Conservation (phyloP, 1,139 yeast genomes). For the Scheffersomyces lignicola region DNA sequence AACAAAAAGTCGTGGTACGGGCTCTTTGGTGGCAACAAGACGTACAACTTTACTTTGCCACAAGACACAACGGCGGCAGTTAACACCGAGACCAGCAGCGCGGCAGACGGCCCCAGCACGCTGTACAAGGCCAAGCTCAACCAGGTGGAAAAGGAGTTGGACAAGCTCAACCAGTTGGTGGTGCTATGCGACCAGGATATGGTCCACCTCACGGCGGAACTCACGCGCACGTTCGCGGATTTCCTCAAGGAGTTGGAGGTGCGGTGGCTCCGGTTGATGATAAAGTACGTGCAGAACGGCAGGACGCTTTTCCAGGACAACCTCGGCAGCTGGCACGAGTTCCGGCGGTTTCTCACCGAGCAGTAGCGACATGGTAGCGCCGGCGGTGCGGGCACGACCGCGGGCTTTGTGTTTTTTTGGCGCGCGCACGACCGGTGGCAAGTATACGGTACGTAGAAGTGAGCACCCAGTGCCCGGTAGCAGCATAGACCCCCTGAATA, state of each 20-base stretch:
- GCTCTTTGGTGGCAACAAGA: slow-evolving; percentile 42
- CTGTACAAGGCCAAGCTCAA: slow-evolving; percentile 27
- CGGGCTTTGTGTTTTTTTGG: too few species aligned
- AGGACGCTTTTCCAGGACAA: slow-evolving; percentile 39
- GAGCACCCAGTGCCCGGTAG: too few species aligned
- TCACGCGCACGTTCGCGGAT: slow-evolving; percentile 30
- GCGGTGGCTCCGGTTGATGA: slow-evolving; percentile 42
- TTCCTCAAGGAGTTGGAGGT: slow-evolving; percentile 36
- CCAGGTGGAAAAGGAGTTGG: slow-evolving; percentile 42
- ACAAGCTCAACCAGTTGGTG: slow-evolving; percentile 43
- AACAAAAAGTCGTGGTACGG: slow-evolving; percentile 47
- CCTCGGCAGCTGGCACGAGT: slow-evolving; percentile 38
- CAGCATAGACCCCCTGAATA: too few species aligned
- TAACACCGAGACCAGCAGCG: not conserved
- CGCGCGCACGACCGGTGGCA: too few species aligned
- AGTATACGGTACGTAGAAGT: too few species aligned
- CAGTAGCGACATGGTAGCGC: too few species aligned
- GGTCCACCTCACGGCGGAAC: slow-evolving; percentile 31
- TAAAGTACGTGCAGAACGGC: slow-evolving; percentile 39
- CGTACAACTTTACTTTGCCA: slow-evolving; percentile 14
- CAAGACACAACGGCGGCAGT: slow-evolving; percentile 7
- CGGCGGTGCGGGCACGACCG: too few species aligned
- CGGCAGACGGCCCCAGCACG: slow-evolving; percentile 13
- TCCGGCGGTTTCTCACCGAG: slow-evolving; percentile 21
- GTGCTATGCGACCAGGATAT: slow-evolving; percentile 39